A percentile compares a stretch with the other conserved stretches of the same genome.
Conservation (phyloP, 805 yeast genomes). For the Yamadazyma tumulicola region DNA sequence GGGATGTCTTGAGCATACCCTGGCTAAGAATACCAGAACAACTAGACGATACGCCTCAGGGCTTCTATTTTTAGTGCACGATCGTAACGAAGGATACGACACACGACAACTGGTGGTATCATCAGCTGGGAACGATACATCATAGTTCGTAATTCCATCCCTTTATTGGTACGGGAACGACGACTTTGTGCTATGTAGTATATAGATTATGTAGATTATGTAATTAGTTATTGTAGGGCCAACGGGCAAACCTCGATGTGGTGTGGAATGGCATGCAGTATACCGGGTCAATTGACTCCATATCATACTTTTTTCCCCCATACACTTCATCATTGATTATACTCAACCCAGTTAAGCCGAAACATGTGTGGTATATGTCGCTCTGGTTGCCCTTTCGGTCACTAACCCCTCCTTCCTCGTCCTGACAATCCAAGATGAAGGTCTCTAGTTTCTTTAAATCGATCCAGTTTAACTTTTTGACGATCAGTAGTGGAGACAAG, state of each 20-base stretch:
- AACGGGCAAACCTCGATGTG: slow-evolving; percentile 30
- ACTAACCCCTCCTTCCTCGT: slow-evolving; percentile 83
- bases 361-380: slow-evolving; percentile 90
- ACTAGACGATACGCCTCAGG: too few relatives aligned
- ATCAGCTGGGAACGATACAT: too few relatives aligned
- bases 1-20: too few relatives aligned
- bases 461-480: slow-evolving; percentile 74
- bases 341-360: slow-evolving; percentile 86
- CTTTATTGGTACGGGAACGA: too few relatives aligned
- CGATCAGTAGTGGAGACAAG: slow-evolving; percentile 65
- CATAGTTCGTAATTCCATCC: too few relatives aligned
- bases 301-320: slow-evolving; percentile 34
- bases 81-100: too few relatives aligned
- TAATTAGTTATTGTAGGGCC: slow-evolving; percentile 16
- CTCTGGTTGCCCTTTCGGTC: slow-evolving; percentile 89
- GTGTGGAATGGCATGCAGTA: slow-evolving; percentile 74
- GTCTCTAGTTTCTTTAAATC: slow-evolving; percentile 54
- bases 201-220: not conserved
- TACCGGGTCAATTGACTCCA: slow-evolving; percentile 74
- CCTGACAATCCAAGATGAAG: slow-evolving; percentile 79
- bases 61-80: too few relatives aligned
- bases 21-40: too few relatives aligned
- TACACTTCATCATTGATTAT: slow-evolving; percentile 51
- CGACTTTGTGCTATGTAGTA: too few relatives aligned
- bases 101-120: too few relatives aligned